phyloP scores from a whole-genome alignment of 805 yeast genomes.

The Candida hungchunana region DNA sequence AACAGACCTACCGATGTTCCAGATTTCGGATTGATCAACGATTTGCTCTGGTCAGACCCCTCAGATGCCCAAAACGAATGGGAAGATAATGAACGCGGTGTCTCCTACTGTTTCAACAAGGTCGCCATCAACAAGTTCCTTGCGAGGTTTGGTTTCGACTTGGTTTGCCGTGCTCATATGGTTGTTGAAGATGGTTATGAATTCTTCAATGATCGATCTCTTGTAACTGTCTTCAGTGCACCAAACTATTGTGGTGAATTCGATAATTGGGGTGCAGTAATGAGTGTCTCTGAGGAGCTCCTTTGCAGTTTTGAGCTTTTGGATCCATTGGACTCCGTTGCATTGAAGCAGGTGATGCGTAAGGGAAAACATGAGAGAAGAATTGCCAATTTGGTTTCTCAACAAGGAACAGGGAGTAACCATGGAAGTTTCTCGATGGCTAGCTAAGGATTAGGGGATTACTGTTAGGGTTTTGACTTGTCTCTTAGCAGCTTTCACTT shows the following conservation, averaged over 20 bases:
- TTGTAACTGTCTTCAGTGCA: constrained; percentile 97
- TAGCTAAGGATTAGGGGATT: background rate
- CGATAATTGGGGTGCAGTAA: constrained; percentile 95
- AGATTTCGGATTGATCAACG: constrained; percentile 98
- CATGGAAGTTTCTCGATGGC: constrained; percentile 21
- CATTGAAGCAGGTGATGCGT: constrained; percentile 91
- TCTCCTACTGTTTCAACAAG: constrained; percentile 88
- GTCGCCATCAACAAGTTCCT: constrained; percentile 76
- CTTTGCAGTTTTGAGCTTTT: constrained; percentile 89
- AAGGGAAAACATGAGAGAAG: constrained; percentile 87
- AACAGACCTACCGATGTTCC: constrained; percentile 97
- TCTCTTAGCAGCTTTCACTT: background rate
- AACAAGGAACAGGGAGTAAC: constrained; percentile 20
- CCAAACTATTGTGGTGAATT: constrained; percentile 82
- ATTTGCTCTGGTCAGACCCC: constrained; percentile 89
- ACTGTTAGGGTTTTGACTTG: background rate
- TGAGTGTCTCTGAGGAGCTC: constrained; percentile 92
- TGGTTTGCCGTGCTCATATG: constrained; percentile 95
- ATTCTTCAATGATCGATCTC: constrained; percentile 80
- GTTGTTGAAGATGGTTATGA: constrained; percentile 96
- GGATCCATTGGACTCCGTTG: constrained; percentile 91
- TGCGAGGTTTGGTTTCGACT: constrained; percentile 65
- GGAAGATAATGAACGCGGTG: constrained; percentile 94
- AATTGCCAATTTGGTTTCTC: constrained; percentile 41
- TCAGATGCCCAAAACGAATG: constrained; percentile 69